A percentile compares a stretch with the other conserved stretches of the same genome.
These are phyloP conservation scores for Alternaria atra DNA, from an alignment of 2,329 filamentous ascomycete genomes.

Conservation along the genomic window DNA sequence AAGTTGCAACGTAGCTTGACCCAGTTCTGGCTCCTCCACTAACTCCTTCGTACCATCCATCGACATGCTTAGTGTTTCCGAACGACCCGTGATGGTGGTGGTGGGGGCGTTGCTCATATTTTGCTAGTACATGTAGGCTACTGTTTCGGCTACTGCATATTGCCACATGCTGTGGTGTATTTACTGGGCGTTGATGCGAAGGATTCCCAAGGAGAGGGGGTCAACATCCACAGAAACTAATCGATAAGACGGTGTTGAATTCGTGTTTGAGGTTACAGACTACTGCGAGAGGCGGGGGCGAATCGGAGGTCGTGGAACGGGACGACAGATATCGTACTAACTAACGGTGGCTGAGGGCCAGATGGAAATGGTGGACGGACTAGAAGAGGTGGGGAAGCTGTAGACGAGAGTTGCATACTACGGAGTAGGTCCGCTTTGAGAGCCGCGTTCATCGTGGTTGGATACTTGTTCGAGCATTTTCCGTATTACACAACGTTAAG, in stretches of 20 bases:
- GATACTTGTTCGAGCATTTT: background rate
- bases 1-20: background rate
- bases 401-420: background rate
- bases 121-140: background rate
- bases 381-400: background rate
- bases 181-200: background rate
- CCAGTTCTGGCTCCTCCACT: background rate
- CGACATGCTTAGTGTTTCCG: background rate
- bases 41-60: background rate
- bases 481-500: background rate
- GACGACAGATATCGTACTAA: background rate
- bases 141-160: conserved; percentile 8
- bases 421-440: background rate
- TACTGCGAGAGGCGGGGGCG: background rate
- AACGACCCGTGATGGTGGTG: background rate
- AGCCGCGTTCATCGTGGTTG: background rate
- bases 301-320: background rate
- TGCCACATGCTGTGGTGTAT: background rate
- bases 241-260: background rate
- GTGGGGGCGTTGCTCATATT: background rate
- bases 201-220: background rate
- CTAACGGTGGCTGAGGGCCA: background rate
- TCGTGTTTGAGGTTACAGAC: background rate
- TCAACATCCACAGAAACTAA: background rate
- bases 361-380: background rate